phyloP scores from a whole-genome alignment of 768 basidiomycete genomes.

The Hypholoma sublateritium region DNA sequence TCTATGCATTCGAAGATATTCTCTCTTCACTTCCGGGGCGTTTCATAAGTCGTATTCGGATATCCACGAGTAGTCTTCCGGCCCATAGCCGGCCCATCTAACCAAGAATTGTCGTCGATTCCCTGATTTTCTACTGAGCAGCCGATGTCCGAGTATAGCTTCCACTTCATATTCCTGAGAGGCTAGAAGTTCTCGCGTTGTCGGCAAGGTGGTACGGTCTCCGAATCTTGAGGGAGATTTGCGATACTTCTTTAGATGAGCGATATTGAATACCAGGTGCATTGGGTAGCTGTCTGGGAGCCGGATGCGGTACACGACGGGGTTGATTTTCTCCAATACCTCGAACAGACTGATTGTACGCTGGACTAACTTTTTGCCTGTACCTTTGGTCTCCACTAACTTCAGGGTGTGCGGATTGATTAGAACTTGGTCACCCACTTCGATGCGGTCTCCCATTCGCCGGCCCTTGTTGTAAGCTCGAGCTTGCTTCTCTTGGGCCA shows the following conservation, averaged over 20 bases:
- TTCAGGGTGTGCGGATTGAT: neutral
- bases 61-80: constrained; percentile 3
- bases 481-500: neutral
- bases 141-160: neutral
- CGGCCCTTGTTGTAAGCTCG: neutral
- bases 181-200: neutral
- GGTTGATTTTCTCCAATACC: too few species aligned
- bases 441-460: neutral
- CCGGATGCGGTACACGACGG: too few species aligned
- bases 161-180: neutral
- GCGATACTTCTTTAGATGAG: too few species aligned
- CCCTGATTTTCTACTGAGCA: neutral
- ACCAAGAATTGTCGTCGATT: constrained; percentile 1
- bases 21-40: constrained; percentile 2
- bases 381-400: too few species aligned
- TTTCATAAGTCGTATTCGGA: constrained; percentile 1
- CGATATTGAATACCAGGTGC: too few species aligned
- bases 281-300: too few species aligned
- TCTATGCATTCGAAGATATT: neutral
- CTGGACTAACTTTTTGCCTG: too few species aligned
- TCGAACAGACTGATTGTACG: too few species aligned
- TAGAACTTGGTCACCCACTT: neutral
- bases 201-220: neutral
- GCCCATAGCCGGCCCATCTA: constrained; percentile 1
- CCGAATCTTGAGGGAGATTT: neutral